These are phyloP conservation scores for Cryptococcus depauperatus DNA, from an alignment of 1,284 basidiomycete genomes.

Conservation along the genomic window DNA sequence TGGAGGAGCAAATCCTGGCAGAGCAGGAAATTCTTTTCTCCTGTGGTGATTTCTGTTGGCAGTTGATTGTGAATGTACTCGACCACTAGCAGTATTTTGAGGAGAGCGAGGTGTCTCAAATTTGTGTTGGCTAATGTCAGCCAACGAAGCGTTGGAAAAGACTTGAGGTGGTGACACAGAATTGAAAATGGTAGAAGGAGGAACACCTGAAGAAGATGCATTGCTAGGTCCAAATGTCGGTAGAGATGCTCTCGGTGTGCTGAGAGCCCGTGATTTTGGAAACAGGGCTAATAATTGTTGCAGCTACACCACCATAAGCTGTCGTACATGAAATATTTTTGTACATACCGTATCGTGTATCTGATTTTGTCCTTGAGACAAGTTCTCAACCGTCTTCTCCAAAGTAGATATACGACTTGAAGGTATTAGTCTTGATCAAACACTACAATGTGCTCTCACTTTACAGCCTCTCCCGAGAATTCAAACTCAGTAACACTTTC, in stretches of 20 bases:
- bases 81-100: constrained; percentile 28
- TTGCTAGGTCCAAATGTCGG: constrained; percentile 17
- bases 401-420: constrained; percentile 31
- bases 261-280: constrained; percentile 16
- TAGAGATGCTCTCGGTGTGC: constrained; percentile 14
- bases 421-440: neutral
- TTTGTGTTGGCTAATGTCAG: constrained; percentile 3
- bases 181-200: constrained; percentile 29
- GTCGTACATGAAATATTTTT: neutral
- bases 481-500: constrained; percentile 47
- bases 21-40: constrained; percentile 60
- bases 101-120: constrained; percentile 17
- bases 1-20: constrained; percentile 82
- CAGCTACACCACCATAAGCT: constrained; percentile 19
- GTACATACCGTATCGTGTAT: constrained; percentile 34
- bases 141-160: constrained; percentile 5
- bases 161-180: constrained; percentile 27
- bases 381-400: constrained; percentile 34
- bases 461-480: constrained; percentile 50
- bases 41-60: neutral
- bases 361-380: constrained; percentile 38
- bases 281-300: constrained; percentile 38
- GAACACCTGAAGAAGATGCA: constrained; percentile 14
- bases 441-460: constrained; percentile 13
- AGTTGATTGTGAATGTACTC: neutral